Evolutionary conservation across 371 early-diverging fungal species (phyloP), one percentile per base, ranked within the genome.

Genomic region (Mortierella polycephala): DNA sequence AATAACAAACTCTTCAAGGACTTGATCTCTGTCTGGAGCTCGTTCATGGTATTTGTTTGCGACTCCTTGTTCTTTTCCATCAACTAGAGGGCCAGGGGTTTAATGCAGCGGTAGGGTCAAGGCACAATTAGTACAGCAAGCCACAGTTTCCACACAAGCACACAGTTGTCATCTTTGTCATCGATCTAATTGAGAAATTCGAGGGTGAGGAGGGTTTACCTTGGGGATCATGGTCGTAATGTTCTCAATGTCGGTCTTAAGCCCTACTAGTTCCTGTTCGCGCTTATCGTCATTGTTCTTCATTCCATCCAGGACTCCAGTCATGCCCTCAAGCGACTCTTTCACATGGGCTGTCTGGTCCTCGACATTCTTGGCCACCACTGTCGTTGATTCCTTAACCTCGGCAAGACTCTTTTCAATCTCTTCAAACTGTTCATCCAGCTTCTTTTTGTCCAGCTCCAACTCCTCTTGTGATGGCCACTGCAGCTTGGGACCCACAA

Each of bases 1-100:
- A 94, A 74, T 47, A 98, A 74, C 57, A 96, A 85, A 63, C 91
- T 92, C 74, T 96, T 95, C 52, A 96, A 87, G 13, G 93, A 93
- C 71, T 95, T 96, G 82, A 98, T 88, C 81, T 98, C 97, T 16
- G 88, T 87, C 83, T 98, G 97, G n/a, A 98, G 84, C 49, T 96
- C 96, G 18, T 83, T 77, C 75, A 95, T 69, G 8, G 92, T 85
- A 16, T 86, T 84, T 30, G 83, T 81, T 73, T 93, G 92, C 40
- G 91, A 83, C 64, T 92, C 88, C 67, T 91, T 92, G 59, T 87
- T 84, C 75, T 91, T 90, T 50, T 93, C 91, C 71, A 93, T 74
- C 67, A 92, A 70, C 93, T 93, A 76, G 46, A 58, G 57, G 21
- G 4, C 30, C 1, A 30, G 30, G 30, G 30, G 30, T 30, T 30